Conservation (phyloP, 495 filamentous ascomycete species). For the Terfezia boudieri region DNA sequence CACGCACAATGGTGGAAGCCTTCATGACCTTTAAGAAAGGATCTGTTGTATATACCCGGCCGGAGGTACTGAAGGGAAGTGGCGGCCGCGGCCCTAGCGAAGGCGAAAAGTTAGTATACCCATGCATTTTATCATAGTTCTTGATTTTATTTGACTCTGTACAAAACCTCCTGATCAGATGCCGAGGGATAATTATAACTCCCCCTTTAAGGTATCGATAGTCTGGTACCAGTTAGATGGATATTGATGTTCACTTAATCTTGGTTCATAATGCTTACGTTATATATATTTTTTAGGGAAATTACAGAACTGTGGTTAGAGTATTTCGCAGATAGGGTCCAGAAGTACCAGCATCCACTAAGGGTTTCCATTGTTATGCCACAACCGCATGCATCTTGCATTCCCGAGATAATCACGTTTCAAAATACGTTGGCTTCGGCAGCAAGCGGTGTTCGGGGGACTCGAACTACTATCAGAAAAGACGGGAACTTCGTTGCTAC, state of each 20-base stretch:
- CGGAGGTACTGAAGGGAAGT: conserved; percentile 12
- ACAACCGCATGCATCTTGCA: conserved; percentile 11
- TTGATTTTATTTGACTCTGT: too few relatives aligned
- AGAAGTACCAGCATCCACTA: conserved; percentile 7
- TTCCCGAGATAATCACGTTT: conserved; percentile 9
- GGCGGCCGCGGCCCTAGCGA: background rate
- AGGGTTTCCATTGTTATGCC: conserved; percentile 14
- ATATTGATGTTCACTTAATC: too few relatives aligned
- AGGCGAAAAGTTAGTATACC: background rate
- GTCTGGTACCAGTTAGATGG: too few relatives aligned
- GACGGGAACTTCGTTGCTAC: background rate
- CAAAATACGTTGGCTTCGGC: conserved; percentile 5
- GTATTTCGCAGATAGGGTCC: conserved; percentile 11
- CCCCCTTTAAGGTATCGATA: too few relatives aligned
- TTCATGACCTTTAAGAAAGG: conserved; percentile 17
- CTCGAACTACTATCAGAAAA: background rate
- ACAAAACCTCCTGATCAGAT: too few relatives aligned
- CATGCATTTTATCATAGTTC: too few relatives aligned
- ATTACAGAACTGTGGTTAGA: conserved; percentile 15
- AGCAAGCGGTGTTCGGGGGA: background rate
- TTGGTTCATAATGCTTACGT: too few relatives aligned
- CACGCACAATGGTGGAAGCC: conserved; percentile 17
- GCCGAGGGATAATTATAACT: too few relatives aligned
- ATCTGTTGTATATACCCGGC: conserved; percentile 14
- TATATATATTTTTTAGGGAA: background rate